Base-by-base conservation (phyloP, 345 rosid genomes). In the Bruguiera gymnorhiza region DNA sequence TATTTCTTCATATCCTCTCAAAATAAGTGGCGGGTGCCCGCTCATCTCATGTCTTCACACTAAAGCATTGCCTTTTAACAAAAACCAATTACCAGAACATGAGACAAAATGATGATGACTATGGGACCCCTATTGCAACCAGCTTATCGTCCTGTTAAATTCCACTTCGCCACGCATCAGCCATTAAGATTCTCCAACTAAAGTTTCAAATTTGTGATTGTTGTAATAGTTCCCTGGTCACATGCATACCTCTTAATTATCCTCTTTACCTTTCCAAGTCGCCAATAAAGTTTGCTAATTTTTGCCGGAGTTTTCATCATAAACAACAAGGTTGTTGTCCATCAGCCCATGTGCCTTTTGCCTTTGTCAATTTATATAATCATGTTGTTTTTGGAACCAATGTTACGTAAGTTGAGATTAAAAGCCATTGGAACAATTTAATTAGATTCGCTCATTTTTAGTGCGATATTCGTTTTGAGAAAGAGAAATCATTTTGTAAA, bases 91-190 rank as follows among this genome's bases (percentile, higher is more conserved):
- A 68, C 70, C 68, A 78, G 74, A 78, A 73, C 74, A 79, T 81
- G 85, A 37, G 74, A 67, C 63, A 74, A 68, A 72, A 84, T 86
- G 76, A 84, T 86, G 76, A 83, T 84, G 71, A 60, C 67, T 11
- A 53, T 70, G 83, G 86, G 88, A 62, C 85, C 84, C 60, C 62
- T 65, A 31, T 54, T 51, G 11, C 51, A 62, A 52, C 60, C 31
- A 54, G 24, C 67, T 70, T 32, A 61, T 27, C 52, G 56, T 70
- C 70, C 62, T 66, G 68, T 72, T 70, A 56, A 78, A 69, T 69
- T 60, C 72, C 61, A 37, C 56, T 34, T 53, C 62, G 58, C 54
- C 64, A 56, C 23, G 68, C 67, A 68, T 65, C 59, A 67, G 60
- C 55, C 59, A 66, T 62, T 48, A 68, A 70, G 68, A 26, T 59